These are phyloP conservation scores for Suillus subaureus DNA, from an alignment of 768 basidiomycete genomes.

Conservation along the genomic window DNA sequence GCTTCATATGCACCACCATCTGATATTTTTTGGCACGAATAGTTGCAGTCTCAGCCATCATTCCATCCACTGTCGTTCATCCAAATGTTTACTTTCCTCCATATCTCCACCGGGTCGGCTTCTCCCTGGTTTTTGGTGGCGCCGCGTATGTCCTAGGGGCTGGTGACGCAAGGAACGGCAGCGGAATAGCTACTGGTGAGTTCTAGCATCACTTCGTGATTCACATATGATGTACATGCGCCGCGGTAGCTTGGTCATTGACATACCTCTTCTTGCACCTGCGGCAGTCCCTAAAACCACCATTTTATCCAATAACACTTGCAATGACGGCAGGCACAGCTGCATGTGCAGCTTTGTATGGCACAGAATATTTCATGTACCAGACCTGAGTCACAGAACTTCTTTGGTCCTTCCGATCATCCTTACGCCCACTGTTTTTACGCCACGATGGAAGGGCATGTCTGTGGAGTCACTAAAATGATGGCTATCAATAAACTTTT, in stretches of 20 bases:
- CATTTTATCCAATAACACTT: conserved; percentile 36
- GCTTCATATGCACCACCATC: not conserved
- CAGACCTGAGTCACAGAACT: conserved; percentile 16
- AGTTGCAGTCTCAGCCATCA: conserved; percentile 41
- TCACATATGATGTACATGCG: not conserved
- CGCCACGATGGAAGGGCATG: not conserved
- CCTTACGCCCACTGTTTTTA: not conserved
- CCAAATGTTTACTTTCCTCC: conserved; percentile 38
- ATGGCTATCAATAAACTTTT: not conserved
- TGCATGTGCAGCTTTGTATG: conserved; percentile 29
- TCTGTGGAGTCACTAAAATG: not conserved
- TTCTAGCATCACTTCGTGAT: not conserved
- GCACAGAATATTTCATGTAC: conserved; percentile 31
- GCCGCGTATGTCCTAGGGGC: conserved; percentile 43
- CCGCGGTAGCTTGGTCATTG: conserved; percentile 44
- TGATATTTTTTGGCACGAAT: not conserved
- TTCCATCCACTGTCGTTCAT: conserved; percentile 36
- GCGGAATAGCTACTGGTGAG: conserved; percentile 42
- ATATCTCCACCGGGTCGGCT: conserved; percentile 45
- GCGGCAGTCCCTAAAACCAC: conserved; percentile 33
- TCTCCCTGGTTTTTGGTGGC: conserved; percentile 45
- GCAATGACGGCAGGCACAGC: conserved; percentile 34
- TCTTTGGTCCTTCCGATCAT: not conserved
- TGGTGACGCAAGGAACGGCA: conserved; percentile 46
- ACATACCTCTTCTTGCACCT: conserved; percentile 45